Evolutionary conservation across 306 rosid species (phyloP).

Genomic region (Luffa aegyptiaca): DNA sequence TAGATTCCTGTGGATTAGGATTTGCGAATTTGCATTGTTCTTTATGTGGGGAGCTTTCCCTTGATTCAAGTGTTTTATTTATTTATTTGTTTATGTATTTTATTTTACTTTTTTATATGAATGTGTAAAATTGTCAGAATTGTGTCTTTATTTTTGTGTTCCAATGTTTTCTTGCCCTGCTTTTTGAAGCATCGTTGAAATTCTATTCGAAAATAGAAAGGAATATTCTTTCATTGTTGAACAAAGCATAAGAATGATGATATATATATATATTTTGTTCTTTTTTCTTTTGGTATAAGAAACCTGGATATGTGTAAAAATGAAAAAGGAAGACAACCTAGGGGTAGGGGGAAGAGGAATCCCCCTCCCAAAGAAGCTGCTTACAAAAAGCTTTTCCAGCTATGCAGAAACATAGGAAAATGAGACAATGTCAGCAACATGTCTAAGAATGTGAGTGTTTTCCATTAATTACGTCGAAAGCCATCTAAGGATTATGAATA

Average conservation of each 20-base stretch:
- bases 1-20: neutral
- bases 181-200: neutral
- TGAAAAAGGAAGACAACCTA: neutral
- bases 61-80: neutral
- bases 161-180: neutral
- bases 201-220: neutral
- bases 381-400: neutral
- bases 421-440: neutral
- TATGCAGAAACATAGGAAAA: neutral
- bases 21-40: neutral
- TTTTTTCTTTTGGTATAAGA: neutral
- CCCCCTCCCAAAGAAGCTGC: neutral
- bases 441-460: neutral
- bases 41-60: constrained; percentile 1
- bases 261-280: too few species aligned
- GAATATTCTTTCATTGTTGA: neutral
- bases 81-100: neutral
- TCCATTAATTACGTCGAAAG: neutral
- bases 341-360: neutral
- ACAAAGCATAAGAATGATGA: neutral
- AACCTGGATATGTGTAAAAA: neutral
- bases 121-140: neutral
- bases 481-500: neutral
- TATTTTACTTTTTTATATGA: neutral
- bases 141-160: neutral